A percentile compares a stretch with the other conserved stretches of the same genome.
phyloP scores from a whole-genome alignment of 176 grass and related monocot species.

The Juncus effusus region DNA sequence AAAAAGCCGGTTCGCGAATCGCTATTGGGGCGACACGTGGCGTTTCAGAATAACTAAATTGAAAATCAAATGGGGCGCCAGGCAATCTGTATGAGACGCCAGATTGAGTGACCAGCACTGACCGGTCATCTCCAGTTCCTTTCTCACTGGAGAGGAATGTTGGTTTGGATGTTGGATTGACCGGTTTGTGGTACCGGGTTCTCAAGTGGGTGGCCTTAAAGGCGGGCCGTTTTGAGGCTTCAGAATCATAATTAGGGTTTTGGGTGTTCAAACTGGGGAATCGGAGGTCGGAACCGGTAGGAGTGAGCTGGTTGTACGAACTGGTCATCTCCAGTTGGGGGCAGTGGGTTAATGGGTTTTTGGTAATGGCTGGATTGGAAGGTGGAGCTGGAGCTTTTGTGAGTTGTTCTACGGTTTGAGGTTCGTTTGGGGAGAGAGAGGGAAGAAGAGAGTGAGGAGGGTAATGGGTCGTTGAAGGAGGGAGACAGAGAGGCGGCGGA shows the following conservation, averaged over 20 bases:
- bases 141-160: slow-evolving; percentile 43
- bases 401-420: background rate
- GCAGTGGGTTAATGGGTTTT: slow-evolving; percentile 17
- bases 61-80: slow-evolving; percentile 87
- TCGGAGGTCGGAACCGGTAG: too few species aligned
- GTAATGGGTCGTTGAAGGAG: slow-evolving; percentile 24
- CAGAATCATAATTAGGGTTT: background rate
- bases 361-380: too few species aligned
- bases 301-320: too few species aligned
- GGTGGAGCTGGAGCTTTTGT: background rate
- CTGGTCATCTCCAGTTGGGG: too few species aligned
- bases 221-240: slow-evolving; percentile 30
- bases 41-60: slow-evolving; percentile 49
- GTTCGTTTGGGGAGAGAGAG: background rate
- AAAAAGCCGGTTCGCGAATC: slow-evolving; percentile 79
- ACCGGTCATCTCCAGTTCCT: slow-evolving; percentile 42
- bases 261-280: slow-evolving; percentile 7
- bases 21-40: slow-evolving; percentile 57
- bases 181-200: slow-evolving; percentile 76
- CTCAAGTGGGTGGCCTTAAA: slow-evolving; percentile 56
- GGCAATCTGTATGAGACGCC: slow-evolving; percentile 78
- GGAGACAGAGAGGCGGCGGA: slow-evolving; percentile 33
- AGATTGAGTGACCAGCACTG: slow-evolving; percentile 59
- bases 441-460: slow-evolving; percentile 16
- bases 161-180: slow-evolving; percentile 42